Evolutionary conservation across 73 alveolate genomes (phyloP).

Genomic region (Urostyla sp.): DNA sequence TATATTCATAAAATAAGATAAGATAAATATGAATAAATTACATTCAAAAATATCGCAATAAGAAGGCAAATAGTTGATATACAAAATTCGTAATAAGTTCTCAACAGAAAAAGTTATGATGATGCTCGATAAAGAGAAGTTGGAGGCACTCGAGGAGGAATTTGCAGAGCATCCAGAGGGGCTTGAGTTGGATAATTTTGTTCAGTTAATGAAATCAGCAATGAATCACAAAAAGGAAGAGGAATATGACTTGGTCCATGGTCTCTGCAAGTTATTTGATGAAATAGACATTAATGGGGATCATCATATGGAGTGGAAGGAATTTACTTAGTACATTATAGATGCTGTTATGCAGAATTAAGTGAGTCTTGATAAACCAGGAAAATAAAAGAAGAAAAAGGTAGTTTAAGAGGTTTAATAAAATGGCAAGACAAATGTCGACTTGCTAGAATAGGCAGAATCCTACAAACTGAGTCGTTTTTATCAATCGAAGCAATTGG

Average conservation of each 20-base stretch:
- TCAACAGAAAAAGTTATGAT: constrained; percentile 54
- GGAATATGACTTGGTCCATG: constrained; percentile 92
- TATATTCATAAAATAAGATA: too few relatives aligned
- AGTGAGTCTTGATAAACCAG: constrained; percentile 15
- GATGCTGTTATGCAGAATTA: constrained; percentile 92
- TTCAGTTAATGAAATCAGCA: constrained; percentile 83
- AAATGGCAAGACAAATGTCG: too few relatives aligned
- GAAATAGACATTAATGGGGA: constrained; percentile 97
- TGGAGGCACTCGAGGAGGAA: constrained; percentile 59
- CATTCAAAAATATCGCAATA: too few relatives aligned
- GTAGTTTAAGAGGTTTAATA: not conserved
- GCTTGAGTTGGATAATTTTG: constrained; percentile 55
- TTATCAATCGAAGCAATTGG: constrained; percentile 56
- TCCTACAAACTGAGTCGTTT: constrained; percentile 72
- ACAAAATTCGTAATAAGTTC: constrained; percentile 36
- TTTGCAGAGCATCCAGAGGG: constrained; percentile 58
- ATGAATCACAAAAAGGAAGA: constrained; percentile 76
- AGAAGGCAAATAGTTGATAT: not conserved
- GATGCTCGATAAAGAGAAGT: constrained; percentile 53
- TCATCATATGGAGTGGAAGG: constrained; percentile 96
- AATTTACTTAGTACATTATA: constrained; percentile 93
- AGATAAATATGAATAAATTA: too few relatives aligned
- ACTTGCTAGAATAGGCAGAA: constrained; percentile 79
- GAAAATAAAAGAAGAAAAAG: constrained; percentile 2
- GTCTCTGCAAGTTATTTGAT: constrained; percentile 87